Base-by-base conservation (phyloP, 257 asterid genomes). In the Paulownia fortunei region DNA sequence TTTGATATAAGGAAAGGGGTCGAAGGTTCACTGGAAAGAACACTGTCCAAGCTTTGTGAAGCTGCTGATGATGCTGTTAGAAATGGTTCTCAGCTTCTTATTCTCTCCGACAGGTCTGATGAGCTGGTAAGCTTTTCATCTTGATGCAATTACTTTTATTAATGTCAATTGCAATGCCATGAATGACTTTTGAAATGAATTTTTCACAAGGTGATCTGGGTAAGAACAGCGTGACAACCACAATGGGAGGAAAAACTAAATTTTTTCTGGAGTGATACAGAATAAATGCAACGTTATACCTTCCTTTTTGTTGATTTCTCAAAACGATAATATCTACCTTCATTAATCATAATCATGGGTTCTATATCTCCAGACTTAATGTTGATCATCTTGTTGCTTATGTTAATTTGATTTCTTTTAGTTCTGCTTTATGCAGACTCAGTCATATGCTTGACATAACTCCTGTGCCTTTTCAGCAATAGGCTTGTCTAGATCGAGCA, bases 31-130 rank as follows among this genome's bases (percentile, higher is more conserved):
- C 85, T 96, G 71, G 89, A 90, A 87, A 92, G 88, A 87, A 76
- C 91, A 52, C 75, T 96, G 65, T 51, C 85, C 89, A 92, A 79
- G 84, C 95, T 96, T 80, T 96, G 99, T 83, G 98, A 96, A 90
- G 96, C 94, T 74, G 99, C 99, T 58, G 99, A 96, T 86, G 98
- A 96, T 87, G 99, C 99, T 73, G 99, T 96, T 73, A 90, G 99
- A 90, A 93, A 84, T 86, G 98, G 99, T 74, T 87, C 97, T 64
- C 98, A 96, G 83, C 92, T 96, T 85, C 99, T 96, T 82, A 83
- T 96, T 86, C 95, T 96, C 74, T 92, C 98, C 37, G 99, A 96
- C 86, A 92, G 97, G 87, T 86, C 90, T 80, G 97, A 93, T 82
- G 98, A 96, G 76, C 90, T 88, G 92, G 99, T 96, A 85, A 76